Evolutionary conservation across 768 basidiomycete species (phyloP), one percentile per base, ranked within the genome.

Genomic region (Agrocybe chaxingu): DNA sequence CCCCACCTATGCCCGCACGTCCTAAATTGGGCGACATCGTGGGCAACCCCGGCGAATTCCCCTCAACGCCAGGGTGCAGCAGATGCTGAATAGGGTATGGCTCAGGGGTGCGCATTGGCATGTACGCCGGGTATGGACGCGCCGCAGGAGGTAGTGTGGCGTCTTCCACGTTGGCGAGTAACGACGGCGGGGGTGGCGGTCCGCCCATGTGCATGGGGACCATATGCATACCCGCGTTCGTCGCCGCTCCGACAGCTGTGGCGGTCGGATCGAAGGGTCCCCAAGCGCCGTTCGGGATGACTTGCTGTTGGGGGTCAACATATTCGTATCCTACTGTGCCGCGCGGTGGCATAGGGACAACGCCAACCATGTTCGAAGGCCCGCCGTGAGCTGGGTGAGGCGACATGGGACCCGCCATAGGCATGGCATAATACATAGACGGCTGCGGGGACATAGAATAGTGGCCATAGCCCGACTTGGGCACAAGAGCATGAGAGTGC

Each of bases 231-330:
- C 46, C 11, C 7, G 32, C 11, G 31, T 18, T 39, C 12, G 46
- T 30, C 9, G 45, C 47, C 9, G 51, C 33, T 13, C 43, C 49
- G 3, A 57, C 31, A 3, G 47, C 54, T 2, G 59, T 52, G n/a
- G 58, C 48, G n/a, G 59, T 57, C 12, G 56, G 59, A 18, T 60
- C 59, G 34, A 54, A 52, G 1, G 42, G 47, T 52, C 56, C 57
- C 8, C 42, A 40, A 4, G 45, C 40, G 19, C 35, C 37, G 18
- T 45, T 45, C 5, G 53, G 50, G 13, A 45, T 24, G 8, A 51
- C 34, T 12, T 50, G 55, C 16, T 45, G 13, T n/a, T 54, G 60
- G 16, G 55, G 43, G 37, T 60, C 58, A 18, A 46, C 24, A 34
- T 54, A 54, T 7, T 59, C 57, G 29, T 59, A 59, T 1, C 16